Percentiles rank a stretch among this genome's conserved stretches.
These are phyloP conservation scores for Pichia membranifaciens DNA, from an alignment of 805 yeast genomes.

Conservation along the genomic window DNA sequence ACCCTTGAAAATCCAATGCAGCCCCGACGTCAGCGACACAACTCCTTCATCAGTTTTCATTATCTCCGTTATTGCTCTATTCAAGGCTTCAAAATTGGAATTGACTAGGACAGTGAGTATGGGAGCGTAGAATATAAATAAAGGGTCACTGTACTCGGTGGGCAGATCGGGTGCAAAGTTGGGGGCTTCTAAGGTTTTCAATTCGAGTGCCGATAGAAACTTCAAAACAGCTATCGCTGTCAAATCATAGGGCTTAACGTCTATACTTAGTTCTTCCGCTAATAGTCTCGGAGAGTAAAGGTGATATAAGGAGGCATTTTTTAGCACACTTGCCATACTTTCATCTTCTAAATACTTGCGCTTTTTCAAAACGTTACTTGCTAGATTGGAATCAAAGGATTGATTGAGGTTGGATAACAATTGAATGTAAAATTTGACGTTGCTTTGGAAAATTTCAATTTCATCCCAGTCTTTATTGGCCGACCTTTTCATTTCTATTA, in stretches of 20 bases:
- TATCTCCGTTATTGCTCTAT: background rate
- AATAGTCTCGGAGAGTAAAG: background rate
- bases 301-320: background rate
- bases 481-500: constrained; percentile 11
- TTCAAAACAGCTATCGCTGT: background rate
- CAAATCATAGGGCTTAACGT: background rate
- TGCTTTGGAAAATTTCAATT: background rate
- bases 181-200: background rate
- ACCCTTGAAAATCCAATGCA: constrained; percentile 9
- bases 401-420: background rate
- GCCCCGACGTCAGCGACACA: background rate
- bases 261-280: background rate
- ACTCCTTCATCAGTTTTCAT: background rate
- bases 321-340: background rate
- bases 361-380: background rate
- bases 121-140: background rate
- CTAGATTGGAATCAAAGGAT: background rate
- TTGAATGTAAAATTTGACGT: background rate
- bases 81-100: background rate
- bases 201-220: background rate
- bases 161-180: background rate
- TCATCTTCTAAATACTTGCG: constrained; percentile 2
- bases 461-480: background rate
- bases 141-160: background rate
- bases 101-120: background rate